These are phyloP conservation scores for Eimeria brunetti DNA, from an alignment of 169 alveolate species.

Conservation along the genomic window DNA sequence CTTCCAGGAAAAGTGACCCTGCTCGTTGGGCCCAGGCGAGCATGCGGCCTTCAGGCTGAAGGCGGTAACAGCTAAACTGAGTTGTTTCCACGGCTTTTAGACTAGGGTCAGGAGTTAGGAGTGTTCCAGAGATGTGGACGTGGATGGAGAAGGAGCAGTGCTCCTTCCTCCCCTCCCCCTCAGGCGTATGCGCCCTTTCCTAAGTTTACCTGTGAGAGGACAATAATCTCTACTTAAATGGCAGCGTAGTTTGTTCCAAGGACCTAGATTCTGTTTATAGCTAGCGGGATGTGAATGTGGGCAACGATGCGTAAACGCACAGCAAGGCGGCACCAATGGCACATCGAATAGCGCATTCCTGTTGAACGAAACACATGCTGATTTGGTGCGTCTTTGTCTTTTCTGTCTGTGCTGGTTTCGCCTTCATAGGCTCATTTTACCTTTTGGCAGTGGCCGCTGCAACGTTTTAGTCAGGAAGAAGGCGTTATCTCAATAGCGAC, in stretches of 20 bases:
- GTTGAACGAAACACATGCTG: neutral
- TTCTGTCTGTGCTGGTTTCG: neutral
- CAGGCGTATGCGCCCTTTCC: neutral
- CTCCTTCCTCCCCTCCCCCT: neutral
- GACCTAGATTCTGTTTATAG: neutral
- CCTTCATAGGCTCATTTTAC: neutral
- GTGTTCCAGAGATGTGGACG: neutral
- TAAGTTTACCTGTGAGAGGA: neutral
- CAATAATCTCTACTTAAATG: neutral
- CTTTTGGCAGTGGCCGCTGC: neutral
- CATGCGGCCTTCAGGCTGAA: neutral
- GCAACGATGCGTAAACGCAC: neutral
- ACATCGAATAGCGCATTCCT: neutral
- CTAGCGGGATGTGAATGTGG: neutral
- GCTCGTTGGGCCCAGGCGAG: neutral
- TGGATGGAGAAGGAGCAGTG: neutral
- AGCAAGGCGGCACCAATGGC: neutral
- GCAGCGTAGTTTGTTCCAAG: neutral
- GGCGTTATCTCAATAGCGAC: too few relatives aligned
- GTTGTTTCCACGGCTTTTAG: neutral
- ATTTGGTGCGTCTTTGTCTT: neutral
- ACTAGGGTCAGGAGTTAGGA: neutral
- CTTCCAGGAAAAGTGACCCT: neutral
- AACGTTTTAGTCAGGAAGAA: neutral
- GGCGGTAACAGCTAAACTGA: neutral